These are phyloP conservation scores for Lyophyllum shimeji DNA, from an alignment of 768 basidiomycete genomes.

Conservation along the genomic window DNA sequence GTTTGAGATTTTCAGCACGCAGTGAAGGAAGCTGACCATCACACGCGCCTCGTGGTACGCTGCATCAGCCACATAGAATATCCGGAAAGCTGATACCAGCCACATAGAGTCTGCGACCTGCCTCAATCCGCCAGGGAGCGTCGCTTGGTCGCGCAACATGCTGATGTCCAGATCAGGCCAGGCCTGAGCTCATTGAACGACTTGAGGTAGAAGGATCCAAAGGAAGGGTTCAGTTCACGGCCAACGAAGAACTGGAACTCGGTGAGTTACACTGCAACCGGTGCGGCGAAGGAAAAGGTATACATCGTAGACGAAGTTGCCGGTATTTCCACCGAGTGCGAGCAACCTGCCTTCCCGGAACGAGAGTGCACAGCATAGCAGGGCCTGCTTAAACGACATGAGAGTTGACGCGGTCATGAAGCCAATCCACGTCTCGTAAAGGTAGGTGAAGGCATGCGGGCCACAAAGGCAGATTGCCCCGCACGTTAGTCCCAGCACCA, in stretches of 20 bases:
- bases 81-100: constrained; percentile 83
- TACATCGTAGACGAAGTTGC: constrained; percentile 88
- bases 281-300: constrained; percentile 25
- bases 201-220: constrained; percentile 66
- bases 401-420: constrained; percentile 79
- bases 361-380: constrained; percentile 67
- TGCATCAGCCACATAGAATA: constrained; percentile 84
- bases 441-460: constrained; percentile 77
- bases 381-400: constrained; percentile 76
- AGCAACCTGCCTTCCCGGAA: constrained; percentile 72
- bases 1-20: background rate
- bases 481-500: constrained; percentile 69
- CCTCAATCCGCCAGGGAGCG: constrained; percentile 65
- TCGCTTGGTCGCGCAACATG: constrained; percentile 89
- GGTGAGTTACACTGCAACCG: constrained; percentile 2
- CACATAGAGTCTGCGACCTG: constrained; percentile 88
- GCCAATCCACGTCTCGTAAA: constrained; percentile 92
- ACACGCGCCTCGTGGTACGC: constrained; percentile 82
- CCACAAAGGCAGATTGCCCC: constrained; percentile 77
- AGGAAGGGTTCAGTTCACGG: constrained; percentile 87
- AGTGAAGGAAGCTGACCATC: background rate
- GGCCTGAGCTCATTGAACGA: constrained; percentile 87
- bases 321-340: constrained; percentile 91
- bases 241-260: constrained; percentile 83
- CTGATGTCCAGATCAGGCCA: constrained; percentile 88